Evolutionary conservation across 805 yeast genomes (phyloP).

Genomic region (Saccharomyces paradoxus): DNA sequence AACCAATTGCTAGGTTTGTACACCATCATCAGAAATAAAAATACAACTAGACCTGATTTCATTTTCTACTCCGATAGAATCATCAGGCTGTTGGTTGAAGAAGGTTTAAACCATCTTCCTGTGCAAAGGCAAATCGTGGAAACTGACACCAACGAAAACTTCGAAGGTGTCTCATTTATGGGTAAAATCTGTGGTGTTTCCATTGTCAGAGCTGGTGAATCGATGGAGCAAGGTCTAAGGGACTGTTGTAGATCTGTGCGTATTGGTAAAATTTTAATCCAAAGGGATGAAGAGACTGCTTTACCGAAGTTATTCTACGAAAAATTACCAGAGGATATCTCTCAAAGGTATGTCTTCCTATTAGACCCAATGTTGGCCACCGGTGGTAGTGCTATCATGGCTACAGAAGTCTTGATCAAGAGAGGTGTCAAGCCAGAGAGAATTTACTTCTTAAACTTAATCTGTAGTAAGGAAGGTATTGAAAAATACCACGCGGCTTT

Average conservation of each 20-base stretch:
- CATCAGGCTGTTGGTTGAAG: constrained; percentile 88
- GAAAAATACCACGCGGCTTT: constrained; percentile 64
- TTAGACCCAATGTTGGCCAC: constrained; percentile 98
- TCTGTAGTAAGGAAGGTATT: constrained; percentile 94
- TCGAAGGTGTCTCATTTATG: constrained; percentile 68
- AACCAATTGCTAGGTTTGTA: constrained; percentile 83
- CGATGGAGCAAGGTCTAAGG: constrained; percentile 97
- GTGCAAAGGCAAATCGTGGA: constrained; percentile 59
- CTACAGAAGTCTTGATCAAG: constrained; percentile 78
- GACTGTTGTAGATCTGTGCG: constrained; percentile 96
- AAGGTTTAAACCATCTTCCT: constrained; percentile 89
- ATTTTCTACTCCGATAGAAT: constrained; percentile 93
- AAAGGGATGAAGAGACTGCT: constrained; percentile 97
- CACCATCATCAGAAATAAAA: constrained; percentile 78
- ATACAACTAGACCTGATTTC: constrained; percentile 82
- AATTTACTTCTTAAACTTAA: constrained; percentile 80
- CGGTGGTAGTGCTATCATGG: constrained; percentile 97
- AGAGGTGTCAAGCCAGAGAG: constrained; percentile 85
- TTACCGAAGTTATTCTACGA: constrained; percentile 85
- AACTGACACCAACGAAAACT: constrained; percentile 69
- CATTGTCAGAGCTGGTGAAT: constrained; percentile 96
- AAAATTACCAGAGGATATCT: constrained; percentile 87
- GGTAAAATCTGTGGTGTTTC: constrained; percentile 98
- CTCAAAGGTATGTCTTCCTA: constrained; percentile 79
- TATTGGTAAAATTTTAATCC: constrained; percentile 92